Evolutionary conservation across 495 filamentous ascomycete genomes (phyloP), one percentile per base, ranked within the genome.

Genomic region (Rostrohypoxylon terebratum): DNA sequence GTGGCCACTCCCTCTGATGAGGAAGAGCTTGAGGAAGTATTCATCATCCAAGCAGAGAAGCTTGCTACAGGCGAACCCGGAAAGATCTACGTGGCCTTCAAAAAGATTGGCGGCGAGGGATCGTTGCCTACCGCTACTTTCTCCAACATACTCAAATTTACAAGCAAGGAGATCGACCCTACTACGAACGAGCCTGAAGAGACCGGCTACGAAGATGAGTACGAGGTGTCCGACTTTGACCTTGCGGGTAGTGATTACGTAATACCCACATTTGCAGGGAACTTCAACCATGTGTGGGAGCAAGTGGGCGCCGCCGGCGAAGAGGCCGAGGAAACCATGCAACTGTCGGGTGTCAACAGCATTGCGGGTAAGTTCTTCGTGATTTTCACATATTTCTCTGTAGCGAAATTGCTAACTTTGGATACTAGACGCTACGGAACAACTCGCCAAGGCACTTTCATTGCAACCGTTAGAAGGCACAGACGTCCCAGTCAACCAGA

Each of bases 271-370:
- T 98, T 97, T 75, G 94, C 95, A 1, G 91, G 94, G 77, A 96
- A 92, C 84, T 99, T 98, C 81, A 93, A 93, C 66, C 93, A 97
- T 77, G 86, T 98, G n/a, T 99, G 96, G 96, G 93, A 97, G 79
- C 93, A 97, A 79, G 91, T 96, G 18, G 92, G 92, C 51, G 93
- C 93, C 5, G 86, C 92, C 51, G 93, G 93, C 31, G 94, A 97
- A 63, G 94, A 97, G 75, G 92, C 92, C 5, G 91, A 91, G 63
- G 96, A 98, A 83, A 98, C 96, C 48, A 83, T 98, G 77, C 93
- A 96, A 78, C 85, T 99, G 66, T 91, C 90, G 76, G 92, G 90
- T 71, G 88, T 94, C 69, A 98, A 97, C 89, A 91, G 93, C 74
- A 97, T 99, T 78, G 87, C 92, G 69, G 94, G 94, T 97, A 90